These are phyloP conservation scores for Spergularia azorica DNA, from an alignment of 179 eudicot species.

Conservation along the genomic window DNA sequence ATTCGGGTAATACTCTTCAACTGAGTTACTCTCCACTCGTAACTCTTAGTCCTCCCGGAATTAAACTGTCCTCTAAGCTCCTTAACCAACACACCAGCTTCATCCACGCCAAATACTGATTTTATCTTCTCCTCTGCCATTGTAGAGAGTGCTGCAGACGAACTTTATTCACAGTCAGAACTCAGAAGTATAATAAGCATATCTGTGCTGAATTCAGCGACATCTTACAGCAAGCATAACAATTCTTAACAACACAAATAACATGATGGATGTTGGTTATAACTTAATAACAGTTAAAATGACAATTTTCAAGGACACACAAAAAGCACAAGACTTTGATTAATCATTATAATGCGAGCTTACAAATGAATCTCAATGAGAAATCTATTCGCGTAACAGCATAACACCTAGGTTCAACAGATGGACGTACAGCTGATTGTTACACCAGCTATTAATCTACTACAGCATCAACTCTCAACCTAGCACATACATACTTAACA, in stretches of 20 bases:
- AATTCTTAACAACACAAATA: neutral
- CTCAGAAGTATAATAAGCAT: neutral
- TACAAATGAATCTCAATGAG: no score
- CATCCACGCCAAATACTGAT: slow-evolving; percentile 32
- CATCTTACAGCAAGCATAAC: neutral
- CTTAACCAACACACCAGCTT: slow-evolving; percentile 35
- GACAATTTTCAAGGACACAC: neutral
- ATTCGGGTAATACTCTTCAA: slow-evolving; percentile 37
- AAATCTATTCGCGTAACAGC: no score
- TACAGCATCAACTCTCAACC: no score
- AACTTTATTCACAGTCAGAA: slow-evolving; percentile 19
- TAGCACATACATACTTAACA: no score
- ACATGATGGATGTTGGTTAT: neutral
- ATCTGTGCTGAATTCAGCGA: neutral
- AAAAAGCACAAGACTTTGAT: neutral
- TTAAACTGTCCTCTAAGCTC: slow-evolving; percentile 39
- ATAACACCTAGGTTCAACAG: no score
- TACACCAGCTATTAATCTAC: no score
- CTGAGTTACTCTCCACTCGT: slow-evolving; percentile 50
- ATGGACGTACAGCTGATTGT: no score
- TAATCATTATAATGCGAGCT: no score
- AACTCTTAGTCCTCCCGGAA: slow-evolving; percentile 46
- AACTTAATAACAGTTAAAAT: neutral
- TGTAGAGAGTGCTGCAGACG: slow-evolving; percentile 24
- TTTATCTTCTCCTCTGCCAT: slow-evolving; percentile 30